These are phyloP conservation scores for Perkinsus olseni DNA, from an alignment of 169 alveolate species.

Conservation along the genomic window DNA sequence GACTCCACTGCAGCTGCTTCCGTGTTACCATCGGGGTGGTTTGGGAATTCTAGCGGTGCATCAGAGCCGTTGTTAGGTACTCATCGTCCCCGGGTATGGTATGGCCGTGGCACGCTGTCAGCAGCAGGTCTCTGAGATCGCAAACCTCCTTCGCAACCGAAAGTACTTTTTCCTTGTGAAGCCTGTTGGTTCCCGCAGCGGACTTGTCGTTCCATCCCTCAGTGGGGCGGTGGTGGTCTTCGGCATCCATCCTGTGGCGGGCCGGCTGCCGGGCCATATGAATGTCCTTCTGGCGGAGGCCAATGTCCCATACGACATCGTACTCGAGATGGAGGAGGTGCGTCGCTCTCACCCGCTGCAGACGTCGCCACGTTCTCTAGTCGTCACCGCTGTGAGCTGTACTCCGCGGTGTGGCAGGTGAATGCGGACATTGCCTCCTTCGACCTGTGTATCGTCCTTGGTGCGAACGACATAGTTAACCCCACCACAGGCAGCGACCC, in stretches of 20 bases:
- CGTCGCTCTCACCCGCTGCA: background rate
- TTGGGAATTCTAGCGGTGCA: too few species aligned
- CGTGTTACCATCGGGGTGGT: too few species aligned
- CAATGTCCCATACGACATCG: slow-evolving; percentile 70
- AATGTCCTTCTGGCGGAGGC: slow-evolving; percentile 79
- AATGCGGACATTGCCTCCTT: slow-evolving; percentile 50
- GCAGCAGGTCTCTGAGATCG: slow-evolving; percentile 61
- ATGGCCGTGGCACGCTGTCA: slow-evolving; percentile 76
- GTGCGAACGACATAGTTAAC: slow-evolving; percentile 79
- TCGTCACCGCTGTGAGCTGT: background rate
- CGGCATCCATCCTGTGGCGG: slow-evolving; percentile 84
- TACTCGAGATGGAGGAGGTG: slow-evolving; percentile 69
- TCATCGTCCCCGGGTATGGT: slow-evolving; percentile 82
- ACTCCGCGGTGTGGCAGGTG: slow-evolving; percentile 14
- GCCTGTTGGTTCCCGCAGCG: too few species aligned
- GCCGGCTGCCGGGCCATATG: slow-evolving; percentile 83
- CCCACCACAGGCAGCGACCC: slow-evolving; percentile 61
- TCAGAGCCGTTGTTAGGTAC: slow-evolving; percentile 50
- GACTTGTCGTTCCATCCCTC: slow-evolving; percentile 18
- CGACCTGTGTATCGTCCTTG: slow-evolving; percentile 65
- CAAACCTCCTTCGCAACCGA: slow-evolving; percentile 5
- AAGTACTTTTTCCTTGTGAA: background rate
- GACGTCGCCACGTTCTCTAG: background rate
- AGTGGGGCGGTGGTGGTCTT: slow-evolving; percentile 61
- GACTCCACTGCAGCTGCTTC: too few species aligned